Evolutionary conservation across 805 yeast species (phyloP).

Genomic region (Candida ficus): DNA sequence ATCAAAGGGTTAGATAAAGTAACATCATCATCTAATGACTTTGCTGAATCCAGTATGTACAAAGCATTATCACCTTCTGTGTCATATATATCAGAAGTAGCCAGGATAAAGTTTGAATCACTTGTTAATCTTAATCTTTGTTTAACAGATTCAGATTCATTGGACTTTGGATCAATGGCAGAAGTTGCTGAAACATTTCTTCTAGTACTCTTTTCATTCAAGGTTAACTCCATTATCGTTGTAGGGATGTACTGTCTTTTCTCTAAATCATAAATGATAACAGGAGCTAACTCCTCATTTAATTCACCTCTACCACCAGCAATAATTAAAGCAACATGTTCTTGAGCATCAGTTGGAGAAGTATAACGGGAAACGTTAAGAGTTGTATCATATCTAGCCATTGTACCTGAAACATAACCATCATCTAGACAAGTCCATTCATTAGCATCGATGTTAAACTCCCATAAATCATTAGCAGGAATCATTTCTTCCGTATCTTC

Average conservation of each 20-base stretch:
- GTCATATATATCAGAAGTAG: slow-evolving; percentile 11
- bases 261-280: slow-evolving; percentile 40
- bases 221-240: slow-evolving; percentile 16
- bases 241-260: slow-evolving; percentile 25
- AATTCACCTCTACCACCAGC: slow-evolving; percentile 46
- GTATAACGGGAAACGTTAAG: slow-evolving; percentile 37
- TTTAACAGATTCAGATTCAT: neutral
- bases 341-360: slow-evolving; percentile 29
- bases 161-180: slow-evolving; percentile 11
- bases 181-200: slow-evolving; percentile 7
- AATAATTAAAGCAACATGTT: slow-evolving; percentile 46
- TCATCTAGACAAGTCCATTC: slow-evolving; percentile 50
- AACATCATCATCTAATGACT: slow-evolving; percentile 3
- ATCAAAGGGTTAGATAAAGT: slow-evolving; percentile 32
- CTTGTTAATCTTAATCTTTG: slow-evolving; percentile 15
- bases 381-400: slow-evolving; percentile 49
- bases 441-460: slow-evolving; percentile 46
- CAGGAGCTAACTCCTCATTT: slow-evolving; percentile 27
- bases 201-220: slow-evolving; percentile 16
- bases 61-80: slow-evolving; percentile 16
- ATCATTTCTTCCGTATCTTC: slow-evolving; percentile 31
- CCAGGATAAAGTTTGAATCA: slow-evolving; percentile 16
- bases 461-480: slow-evolving; percentile 67
- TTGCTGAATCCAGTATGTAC: slow-evolving; percentile 14
- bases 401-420: slow-evolving; percentile 32